Conservation (phyloP, 148 eudicot genomes). For the Rhododendron vialii region DNA sequence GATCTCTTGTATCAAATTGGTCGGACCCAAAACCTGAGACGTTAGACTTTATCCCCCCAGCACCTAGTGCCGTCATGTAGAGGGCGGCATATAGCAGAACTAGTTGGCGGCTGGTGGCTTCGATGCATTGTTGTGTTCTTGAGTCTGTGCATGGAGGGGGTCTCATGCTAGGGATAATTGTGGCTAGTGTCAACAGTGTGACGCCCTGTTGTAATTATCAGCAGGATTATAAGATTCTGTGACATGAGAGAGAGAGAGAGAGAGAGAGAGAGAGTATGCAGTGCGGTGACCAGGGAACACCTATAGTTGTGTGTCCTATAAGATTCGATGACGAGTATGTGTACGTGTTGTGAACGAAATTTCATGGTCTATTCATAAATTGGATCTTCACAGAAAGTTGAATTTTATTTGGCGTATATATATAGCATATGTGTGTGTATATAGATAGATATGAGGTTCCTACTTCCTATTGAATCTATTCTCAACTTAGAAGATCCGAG, state of each 20-base stretch:
- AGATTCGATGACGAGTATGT: neutral
- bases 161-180: conserved; percentile 70
- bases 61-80: conserved; percentile 86
- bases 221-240: neutral
- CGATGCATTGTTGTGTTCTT: conserved; percentile 39
- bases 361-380: neutral
- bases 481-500: neutral
- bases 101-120: conserved; percentile 64
- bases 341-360: neutral
- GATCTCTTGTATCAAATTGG: conserved; percentile 74
- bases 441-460: neutral
- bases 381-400: neutral
- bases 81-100: conserved; percentile 76
- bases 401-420: neutral
- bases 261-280: neutral
- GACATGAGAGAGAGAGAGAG: neutral
- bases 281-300: too few species aligned
- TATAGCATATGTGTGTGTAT: neutral
- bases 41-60: conserved; percentile 91
- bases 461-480: neutral
- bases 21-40: conserved; percentile 97
- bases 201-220: conserved; percentile 53
- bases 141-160: conserved; percentile 70
- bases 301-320: too few species aligned
- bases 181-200: conserved; percentile 67